Conservation (phyloP, 768 basidiomycete species). For the Leccinum obscurum region DNA sequence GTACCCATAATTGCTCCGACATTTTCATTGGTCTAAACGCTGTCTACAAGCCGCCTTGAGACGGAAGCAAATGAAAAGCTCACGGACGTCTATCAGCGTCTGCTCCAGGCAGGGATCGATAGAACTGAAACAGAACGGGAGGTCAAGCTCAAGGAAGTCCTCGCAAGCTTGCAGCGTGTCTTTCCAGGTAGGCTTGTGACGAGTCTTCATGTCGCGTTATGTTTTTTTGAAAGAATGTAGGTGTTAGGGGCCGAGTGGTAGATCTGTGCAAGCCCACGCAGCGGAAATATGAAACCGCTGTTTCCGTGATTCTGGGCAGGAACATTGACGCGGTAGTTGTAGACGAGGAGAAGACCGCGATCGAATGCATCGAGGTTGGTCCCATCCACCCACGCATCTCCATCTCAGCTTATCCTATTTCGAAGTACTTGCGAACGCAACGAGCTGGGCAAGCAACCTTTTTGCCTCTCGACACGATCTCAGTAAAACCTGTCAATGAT, state of each 20-base stretch:
- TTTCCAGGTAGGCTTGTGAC: slow-evolving; percentile 68
- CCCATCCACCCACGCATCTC: not conserved
- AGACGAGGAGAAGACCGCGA: slow-evolving; percentile 95
- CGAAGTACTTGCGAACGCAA: slow-evolving; percentile 90
- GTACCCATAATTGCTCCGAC: not conserved
- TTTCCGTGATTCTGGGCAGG: slow-evolving; percentile 88
- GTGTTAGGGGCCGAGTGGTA: slow-evolving; percentile 88
- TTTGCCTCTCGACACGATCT: slow-evolving; percentile 97
- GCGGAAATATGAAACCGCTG: slow-evolving; percentile 88
- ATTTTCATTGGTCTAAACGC: not conserved
- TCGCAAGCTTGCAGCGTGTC: slow-evolving; percentile 79
- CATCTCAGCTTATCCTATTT: slow-evolving; percentile 1
- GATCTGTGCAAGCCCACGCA: slow-evolving; percentile 95
- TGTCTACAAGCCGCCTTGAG: slow-evolving; percentile 71
- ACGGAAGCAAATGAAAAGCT: slow-evolving; percentile 92
- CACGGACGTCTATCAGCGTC: slow-evolving; percentile 73
- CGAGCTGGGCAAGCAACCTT: slow-evolving; percentile 96
- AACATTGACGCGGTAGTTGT: slow-evolving; percentile 97
- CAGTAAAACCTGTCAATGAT: slow-evolving; percentile 91
- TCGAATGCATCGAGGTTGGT: slow-evolving; percentile 92
- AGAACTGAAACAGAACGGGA: slow-evolving; percentile 86
- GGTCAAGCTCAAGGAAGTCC: slow-evolving; percentile 78
- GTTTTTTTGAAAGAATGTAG: slow-evolving; percentile 35
- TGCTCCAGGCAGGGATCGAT: slow-evolving; percentile 89
- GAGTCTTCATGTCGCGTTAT: not conserved